Evolutionary conservation across 768 basidiomycete genomes (phyloP).

Genomic region (Auricularia sp.): DNA sequence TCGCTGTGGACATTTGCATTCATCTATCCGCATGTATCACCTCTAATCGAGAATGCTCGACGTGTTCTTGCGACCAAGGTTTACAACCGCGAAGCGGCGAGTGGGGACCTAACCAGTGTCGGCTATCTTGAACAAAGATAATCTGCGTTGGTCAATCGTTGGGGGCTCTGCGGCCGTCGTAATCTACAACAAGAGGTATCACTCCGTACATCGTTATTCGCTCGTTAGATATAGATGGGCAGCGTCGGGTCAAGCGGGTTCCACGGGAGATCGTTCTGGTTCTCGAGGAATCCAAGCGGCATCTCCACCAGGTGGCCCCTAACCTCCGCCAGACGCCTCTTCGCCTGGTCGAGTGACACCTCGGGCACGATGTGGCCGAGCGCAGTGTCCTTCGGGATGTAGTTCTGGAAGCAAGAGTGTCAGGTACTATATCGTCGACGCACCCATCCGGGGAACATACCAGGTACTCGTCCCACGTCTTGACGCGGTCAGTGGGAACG

Average conservation of each 20-base stretch:
- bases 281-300: slow-evolving; percentile 62
- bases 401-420: slow-evolving; percentile 34
- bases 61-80: too few species aligned
- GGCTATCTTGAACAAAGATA: too few species aligned
- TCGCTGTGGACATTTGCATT: too few species aligned
- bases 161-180: not conserved
- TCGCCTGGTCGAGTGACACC: slow-evolving; percentile 57
- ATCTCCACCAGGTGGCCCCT: slow-evolving; percentile 31
- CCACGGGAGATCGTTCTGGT: slow-evolving; percentile 59
- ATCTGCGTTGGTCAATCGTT: not conserved
- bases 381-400: slow-evolving; percentile 59
- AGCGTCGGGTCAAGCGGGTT: slow-evolving; percentile 66
- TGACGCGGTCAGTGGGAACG: slow-evolving; percentile 76
- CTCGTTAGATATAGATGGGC: slow-evolving; percentile 60
- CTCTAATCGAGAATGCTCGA: too few species aligned
- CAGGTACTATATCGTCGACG: not conserved
- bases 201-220: not conserved
- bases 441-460: slow-evolving; percentile 29
- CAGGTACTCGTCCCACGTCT: slow-evolving; percentile 69
- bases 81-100: too few species aligned
- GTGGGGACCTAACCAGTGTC: too few species aligned
- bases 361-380: slow-evolving; percentile 71
- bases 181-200: not conserved
- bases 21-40: too few species aligned
- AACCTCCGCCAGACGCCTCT: slow-evolving; percentile 61